Percentiles rank a stretch among this genome's conserved stretches.
phyloP scores from a whole-genome alignment of 352 stramenopile genomes.

The Pythium apleroticum region DNA sequence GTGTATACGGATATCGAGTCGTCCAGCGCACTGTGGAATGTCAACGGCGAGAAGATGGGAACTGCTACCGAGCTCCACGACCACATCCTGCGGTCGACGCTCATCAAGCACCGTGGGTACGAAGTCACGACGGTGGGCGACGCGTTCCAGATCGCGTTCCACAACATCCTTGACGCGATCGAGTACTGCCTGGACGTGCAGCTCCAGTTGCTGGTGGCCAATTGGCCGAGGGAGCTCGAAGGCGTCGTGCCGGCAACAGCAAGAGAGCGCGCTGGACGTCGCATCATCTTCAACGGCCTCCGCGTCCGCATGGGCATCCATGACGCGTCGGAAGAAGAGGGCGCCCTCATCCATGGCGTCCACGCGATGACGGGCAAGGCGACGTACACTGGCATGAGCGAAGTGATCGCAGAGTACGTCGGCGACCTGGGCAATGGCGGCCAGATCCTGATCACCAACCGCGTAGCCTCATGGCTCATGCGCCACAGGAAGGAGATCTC shows the following conservation, averaged over 20 bases:
- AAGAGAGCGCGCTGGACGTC: constrained; percentile 25
- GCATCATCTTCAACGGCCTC: constrained; percentile 30
- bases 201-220: constrained; percentile 33
- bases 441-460: no score
- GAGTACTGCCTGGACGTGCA: constrained; percentile 28
- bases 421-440: no score
- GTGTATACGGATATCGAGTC: constrained; percentile 32
- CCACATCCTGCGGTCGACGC: constrained; percentile 29
- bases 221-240: constrained; percentile 65
- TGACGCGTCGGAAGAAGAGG: background rate
- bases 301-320: constrained; percentile 38
- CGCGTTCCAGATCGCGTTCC: constrained; percentile 71
- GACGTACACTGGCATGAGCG: constrained; percentile 26
- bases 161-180: constrained; percentile 60
- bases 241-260: constrained; percentile 45
- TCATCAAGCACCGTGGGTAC: constrained; percentile 59
- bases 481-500: no score
- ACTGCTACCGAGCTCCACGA: constrained; percentile 32
- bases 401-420: constrained; percentile 27
- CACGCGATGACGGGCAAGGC: constrained; percentile 25
- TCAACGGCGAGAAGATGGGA: constrained; percentile 35
- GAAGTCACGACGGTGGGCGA: constrained; percentile 75
- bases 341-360: constrained; percentile 10
- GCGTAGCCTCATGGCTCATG: no score
- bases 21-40: constrained; percentile 16